Conservation (phyloP, 2,329 filamentous ascomycete species). For the Pleomassaria siparia region DNA sequence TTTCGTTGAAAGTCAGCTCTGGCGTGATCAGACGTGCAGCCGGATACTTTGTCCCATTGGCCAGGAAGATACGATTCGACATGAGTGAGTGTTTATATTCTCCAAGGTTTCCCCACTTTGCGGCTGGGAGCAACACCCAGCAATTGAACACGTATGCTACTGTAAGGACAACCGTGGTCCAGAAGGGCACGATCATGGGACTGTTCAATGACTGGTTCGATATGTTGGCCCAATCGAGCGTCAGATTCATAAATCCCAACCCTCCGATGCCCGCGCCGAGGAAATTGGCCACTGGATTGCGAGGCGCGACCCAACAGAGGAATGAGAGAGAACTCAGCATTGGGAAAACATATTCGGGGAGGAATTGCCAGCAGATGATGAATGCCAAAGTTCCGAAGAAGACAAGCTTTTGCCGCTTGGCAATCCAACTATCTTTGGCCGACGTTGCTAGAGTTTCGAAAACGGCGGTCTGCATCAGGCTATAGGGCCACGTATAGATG, state of each 20-base stretch:
- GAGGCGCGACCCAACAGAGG: conserved; percentile 64
- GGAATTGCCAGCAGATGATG: conserved; percentile 62
- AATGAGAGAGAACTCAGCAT: conserved; percentile 63
- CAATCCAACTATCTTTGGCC: conserved; percentile 53
- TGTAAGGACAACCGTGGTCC: conserved; percentile 61
- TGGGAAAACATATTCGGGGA: conserved; percentile 63
- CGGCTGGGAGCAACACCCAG: conserved; percentile 61
- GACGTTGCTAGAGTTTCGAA: conserved; percentile 61
- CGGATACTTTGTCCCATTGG: conserved; percentile 53
- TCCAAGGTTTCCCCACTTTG: conserved; percentile 60
- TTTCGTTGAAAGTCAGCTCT: conserved; percentile 52
- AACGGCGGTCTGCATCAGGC: conserved; percentile 58
- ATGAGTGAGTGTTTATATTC: conserved; percentile 57
- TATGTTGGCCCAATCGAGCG: conserved; percentile 63
- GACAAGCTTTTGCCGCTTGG: conserved; percentile 57
- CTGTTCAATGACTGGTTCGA: conserved; percentile 49
- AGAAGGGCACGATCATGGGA: conserved; percentile 57
- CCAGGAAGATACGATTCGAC: conserved; percentile 58
- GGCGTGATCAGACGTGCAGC: conserved; percentile 47
- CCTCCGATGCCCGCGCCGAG: conserved; percentile 62
- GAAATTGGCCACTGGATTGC: conserved; percentile 61
- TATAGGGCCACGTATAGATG: conserved; percentile 57
- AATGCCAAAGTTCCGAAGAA: conserved; percentile 58
- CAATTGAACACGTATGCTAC: conserved; percentile 57
- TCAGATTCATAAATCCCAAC: conserved; percentile 63